Evolutionary conservation across 805 yeast species (phyloP), one percentile per base, ranked within the genome.

Genomic region (Brettanomyces anomalus): DNA sequence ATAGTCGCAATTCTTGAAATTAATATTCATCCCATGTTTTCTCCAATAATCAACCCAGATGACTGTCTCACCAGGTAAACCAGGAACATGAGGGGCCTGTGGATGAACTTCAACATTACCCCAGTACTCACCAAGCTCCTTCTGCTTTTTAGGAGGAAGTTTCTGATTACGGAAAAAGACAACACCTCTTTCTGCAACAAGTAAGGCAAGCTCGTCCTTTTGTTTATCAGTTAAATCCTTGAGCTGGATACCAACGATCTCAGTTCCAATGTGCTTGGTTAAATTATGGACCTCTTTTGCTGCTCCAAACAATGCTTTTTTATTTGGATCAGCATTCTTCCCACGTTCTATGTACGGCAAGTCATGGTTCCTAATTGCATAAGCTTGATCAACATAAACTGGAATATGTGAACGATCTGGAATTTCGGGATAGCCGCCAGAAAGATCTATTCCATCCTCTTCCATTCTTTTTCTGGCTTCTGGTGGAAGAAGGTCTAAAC

Each of bases 81-180:
- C 60, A 44, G 62, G 61, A 19, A 58, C 61, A 32, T 56, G 61
- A 13, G 61, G 58, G 32, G 56, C 58, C 40, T 52, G 56, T n/a
- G 58, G 55, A 43, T 68, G 72, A 28, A 53, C 58, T 47, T 69
- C 72, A 37, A 64, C 63, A 42, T 62, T 60, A 32, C 75, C 75
- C 54, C 54, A 71, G 56, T 68, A 68, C 32, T 62, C 46, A 35
- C 75, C 76, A 28, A 70, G 50, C 37, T 58, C 71, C 43, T 66
- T 52, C 50, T 69, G 75, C 45, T 60, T 62, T 50, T 63, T 65
- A 21, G 70, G 69, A 24, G 64, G 47, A 37, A 70, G 54, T 41
- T 70, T 68, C 56, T 70, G 75, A 47, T 67, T 65, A 41, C 70
- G 51, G 61, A 71, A 70, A 49, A 71, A 68, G 15, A 71, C 76